Conservation (phyloP, 371 early-diverging fungal species). For the Mucor circinelloides region DNA sequence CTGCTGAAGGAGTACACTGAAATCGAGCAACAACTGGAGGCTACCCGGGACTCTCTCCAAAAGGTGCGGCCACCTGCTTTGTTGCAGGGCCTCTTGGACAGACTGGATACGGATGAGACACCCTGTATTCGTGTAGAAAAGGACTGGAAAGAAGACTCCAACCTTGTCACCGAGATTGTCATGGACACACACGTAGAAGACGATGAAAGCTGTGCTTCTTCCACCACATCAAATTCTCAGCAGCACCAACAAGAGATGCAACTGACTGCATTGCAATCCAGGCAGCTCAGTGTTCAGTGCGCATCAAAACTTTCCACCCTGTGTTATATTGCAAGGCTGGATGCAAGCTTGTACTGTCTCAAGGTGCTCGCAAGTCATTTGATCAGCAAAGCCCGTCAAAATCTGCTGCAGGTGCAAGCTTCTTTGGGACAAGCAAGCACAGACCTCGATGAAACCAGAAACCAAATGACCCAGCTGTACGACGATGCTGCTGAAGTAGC, state of each 20-base stretch:
- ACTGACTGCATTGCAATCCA: conserved; percentile 3
- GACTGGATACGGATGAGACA: conserved; percentile 49
- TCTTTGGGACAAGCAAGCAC: conserved; percentile 49
- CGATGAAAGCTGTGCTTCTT: background rate
- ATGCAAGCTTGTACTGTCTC: conserved; percentile 61
- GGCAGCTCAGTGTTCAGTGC: conserved; percentile 16
- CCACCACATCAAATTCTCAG: background rate
- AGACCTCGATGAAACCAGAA: conserved; percentile 52
- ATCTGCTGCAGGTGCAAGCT: conserved; percentile 45
- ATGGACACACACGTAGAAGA: conserved; percentile 1
- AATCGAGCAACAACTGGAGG: conserved; percentile 37
- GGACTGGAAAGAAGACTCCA: conserved; percentile 55
- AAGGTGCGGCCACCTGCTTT: conserved; percentile 56
- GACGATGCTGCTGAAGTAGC: conserved; percentile 64
- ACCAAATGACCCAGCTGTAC: conserved; percentile 51
- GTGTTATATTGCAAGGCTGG: conserved; percentile 44
- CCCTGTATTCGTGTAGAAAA: conserved; percentile 39
- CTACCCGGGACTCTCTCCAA: conserved; percentile 37
- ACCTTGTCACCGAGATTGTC: conserved; percentile 46
- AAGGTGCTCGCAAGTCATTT: conserved; percentile 53
- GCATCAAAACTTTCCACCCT: conserved; percentile 18
- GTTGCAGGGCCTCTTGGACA: conserved; percentile 54
- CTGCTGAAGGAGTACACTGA: conserved; percentile 43
- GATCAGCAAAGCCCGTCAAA: conserved; percentile 44
- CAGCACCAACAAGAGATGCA: background rate